phyloP scores from a whole-genome alignment of 164 flowering plant genomes.

The Magnolia officinalis region DNA sequence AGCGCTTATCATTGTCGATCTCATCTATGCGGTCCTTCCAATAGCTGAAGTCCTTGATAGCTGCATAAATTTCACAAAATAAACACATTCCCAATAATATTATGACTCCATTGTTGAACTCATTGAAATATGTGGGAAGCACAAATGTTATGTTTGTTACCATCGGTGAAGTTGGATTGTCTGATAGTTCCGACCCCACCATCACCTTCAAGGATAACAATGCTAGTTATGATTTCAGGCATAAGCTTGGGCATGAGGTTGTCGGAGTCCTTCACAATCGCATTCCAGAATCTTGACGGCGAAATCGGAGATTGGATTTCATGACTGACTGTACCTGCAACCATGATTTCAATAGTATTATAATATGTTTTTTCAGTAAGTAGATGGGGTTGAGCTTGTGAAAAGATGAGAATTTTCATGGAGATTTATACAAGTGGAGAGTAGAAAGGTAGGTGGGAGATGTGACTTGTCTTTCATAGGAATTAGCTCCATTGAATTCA shows the following conservation, averaged over 20 bases:
- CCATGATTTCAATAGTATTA: not conserved
- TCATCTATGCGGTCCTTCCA: not conserved
- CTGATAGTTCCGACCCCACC: constrained; percentile 5
- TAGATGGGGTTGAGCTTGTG: not conserved
- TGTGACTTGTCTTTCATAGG: not conserved
- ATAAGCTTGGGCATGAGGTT: constrained; percentile 8
- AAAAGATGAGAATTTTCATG: not conserved
- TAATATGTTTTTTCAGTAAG: not conserved
- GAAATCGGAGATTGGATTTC: not conserved
- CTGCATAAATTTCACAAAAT: not conserved
- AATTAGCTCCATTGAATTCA: not conserved
- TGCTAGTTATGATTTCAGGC: not conserved
- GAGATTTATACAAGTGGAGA: not conserved
- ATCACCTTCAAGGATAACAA: not conserved
- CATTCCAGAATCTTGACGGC: not conserved
- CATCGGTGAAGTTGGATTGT: constrained; percentile 2
- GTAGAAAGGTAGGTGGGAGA: not conserved
- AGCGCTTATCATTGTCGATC: too few species aligned
- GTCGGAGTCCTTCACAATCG: constrained; percentile 1
- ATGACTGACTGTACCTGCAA: not conserved
- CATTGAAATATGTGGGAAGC: too few species aligned
- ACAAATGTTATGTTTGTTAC: not conserved
- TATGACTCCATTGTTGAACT: too few species aligned
- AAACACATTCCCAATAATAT: too few species aligned
- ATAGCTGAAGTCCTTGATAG: constrained; percentile 1